Evolutionary conservation across 306 rosid species (phyloP), one percentile per base, ranked within the genome.

Genomic region (Prunus kanzakura): DNA sequence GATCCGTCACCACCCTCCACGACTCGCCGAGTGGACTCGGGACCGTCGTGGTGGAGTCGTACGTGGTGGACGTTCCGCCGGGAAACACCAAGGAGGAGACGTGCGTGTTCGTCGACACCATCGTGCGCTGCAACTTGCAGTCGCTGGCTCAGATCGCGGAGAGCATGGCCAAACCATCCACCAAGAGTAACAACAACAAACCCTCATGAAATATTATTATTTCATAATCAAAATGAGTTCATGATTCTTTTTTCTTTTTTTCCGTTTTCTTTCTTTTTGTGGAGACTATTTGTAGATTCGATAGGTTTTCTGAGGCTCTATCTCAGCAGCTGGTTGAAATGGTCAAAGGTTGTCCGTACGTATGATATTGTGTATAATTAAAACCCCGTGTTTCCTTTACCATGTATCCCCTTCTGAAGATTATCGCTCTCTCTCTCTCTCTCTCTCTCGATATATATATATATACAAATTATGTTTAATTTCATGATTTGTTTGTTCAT

Each of bases 11-110:
- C 32, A 86, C 96, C 3, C 86, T 95, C 30, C 95, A 90, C 87
- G 75, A 87, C 7, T 72, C 82, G 0, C 10, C 75, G 2, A 49
- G 23, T 47, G 93, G 92, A 6, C 49, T 46, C 41, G 93, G 91
- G 16, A 95, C 98, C 2, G 87, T 90, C 12, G 98, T 92, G 25
- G 86, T 92, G 35, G 98, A 95, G 22, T 95, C 98, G 3, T 95
- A 88, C 72, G 95, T 87, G 5, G 98, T 94, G 11, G 98, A 95
- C 68, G 92, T 92, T 16, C 98, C 98, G 50, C 63, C 46, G 0
- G 98, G 98, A 19, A 95, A 95, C 61, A 95, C 97, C 0, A 82
- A 84, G 49, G 98, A 92, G 10, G 98, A 95, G 77, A 95, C 98
- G 6, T 92, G 98, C 87, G 89, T 87, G 61, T 95, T 95, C 64